phyloP scores from a whole-genome alignment of 2,329 filamentous ascomycete genomes.

The Phyllosticta capitalensis region DNA sequence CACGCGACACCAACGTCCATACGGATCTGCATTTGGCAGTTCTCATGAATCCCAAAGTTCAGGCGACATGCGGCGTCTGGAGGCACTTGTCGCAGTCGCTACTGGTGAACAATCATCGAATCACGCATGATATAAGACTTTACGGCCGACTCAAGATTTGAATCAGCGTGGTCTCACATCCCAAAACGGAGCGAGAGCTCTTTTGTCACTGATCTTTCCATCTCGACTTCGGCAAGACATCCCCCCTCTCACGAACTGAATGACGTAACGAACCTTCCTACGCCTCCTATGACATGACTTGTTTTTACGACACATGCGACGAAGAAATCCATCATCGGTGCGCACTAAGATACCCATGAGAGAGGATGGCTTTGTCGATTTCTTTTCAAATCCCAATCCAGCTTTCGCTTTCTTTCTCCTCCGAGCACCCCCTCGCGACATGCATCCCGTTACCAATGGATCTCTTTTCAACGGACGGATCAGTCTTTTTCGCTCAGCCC shows the following conservation, averaged over 20 bases:
- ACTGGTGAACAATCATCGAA: slow-evolving; percentile 41
- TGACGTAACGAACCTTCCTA: slow-evolving; percentile 12
- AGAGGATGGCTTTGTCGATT: slow-evolving; percentile 17
- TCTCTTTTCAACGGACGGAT: too few species aligned
- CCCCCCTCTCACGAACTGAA: slow-evolving; percentile 11
- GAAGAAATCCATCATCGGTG: slow-evolving; percentile 19
- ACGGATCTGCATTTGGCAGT: slow-evolving; percentile 16
- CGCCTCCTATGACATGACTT: slow-evolving; percentile 11
- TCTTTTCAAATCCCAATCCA: neutral
- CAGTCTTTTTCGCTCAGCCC: too few species aligned
- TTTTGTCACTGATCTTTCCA: neutral
- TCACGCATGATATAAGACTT: neutral
- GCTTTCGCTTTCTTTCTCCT: neutral
- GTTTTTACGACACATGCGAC: slow-evolving; percentile 14
- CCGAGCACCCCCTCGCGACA: neutral
- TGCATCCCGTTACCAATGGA: too few species aligned
- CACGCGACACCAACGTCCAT: slow-evolving; percentile 19
- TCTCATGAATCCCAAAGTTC: slow-evolving; percentile 12
- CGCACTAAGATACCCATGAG: slow-evolving; percentile 22
- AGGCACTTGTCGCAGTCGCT: slow-evolving; percentile 56
- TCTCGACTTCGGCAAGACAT: neutral
- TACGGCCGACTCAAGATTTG: slow-evolving; percentile 6
- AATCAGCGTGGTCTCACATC: slow-evolving; percentile 14
- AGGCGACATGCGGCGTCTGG: slow-evolving; percentile 47
- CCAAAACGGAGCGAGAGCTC: neutral